These are phyloP conservation scores for Sanghuangporus baumii DNA, from an alignment of 1,284 basidiomycete species.

Conservation along the genomic window DNA sequence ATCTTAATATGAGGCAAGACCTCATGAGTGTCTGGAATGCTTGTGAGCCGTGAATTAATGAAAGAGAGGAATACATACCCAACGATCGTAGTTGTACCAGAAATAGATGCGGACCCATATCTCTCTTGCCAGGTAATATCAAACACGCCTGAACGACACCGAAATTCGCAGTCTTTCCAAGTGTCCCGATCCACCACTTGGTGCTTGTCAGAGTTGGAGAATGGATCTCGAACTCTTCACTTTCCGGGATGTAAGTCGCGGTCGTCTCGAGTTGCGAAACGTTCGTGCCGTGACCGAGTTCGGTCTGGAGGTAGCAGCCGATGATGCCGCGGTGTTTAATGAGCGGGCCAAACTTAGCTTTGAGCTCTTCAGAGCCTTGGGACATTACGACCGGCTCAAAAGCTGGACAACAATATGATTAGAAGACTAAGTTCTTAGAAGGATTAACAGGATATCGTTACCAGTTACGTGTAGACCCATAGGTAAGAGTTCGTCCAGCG, in stretches of 20 bases:
- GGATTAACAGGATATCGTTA: slow-evolving; percentile 25
- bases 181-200: slow-evolving; percentile 81
- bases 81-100: slow-evolving; percentile 63
- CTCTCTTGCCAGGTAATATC: slow-evolving; percentile 56
- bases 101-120: slow-evolving; percentile 75
- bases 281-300: slow-evolving; percentile 75
- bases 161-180: slow-evolving; percentile 73
- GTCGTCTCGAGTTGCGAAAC: slow-evolving; percentile 71
- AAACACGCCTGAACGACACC: slow-evolving; percentile 76
- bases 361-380: slow-evolving; percentile 48
- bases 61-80: slow-evolving; percentile 30
- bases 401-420: slow-evolving; percentile 31
- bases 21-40: slow-evolving; percentile 48
- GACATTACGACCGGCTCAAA: slow-evolving; percentile 63
- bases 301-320: slow-evolving; percentile 71
- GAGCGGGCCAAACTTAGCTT: slow-evolving; percentile 44
- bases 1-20: slow-evolving; percentile 58
- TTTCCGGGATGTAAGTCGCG: slow-evolving; percentile 66
- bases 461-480: slow-evolving; percentile 52
- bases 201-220: slow-evolving; percentile 71
- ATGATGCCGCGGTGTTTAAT: slow-evolving; percentile 53
- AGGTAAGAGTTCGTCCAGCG: slow-evolving; percentile 49
- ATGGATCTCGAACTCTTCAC: slow-evolving; percentile 69
- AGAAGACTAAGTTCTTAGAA: slow-evolving; percentile 2
- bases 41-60: background rate